A percentile compares a stretch with the other conserved stretches of the same genome.
Conservation (phyloP, 2,329 filamentous ascomycete genomes). For the Clonostachys chloroleuca region DNA sequence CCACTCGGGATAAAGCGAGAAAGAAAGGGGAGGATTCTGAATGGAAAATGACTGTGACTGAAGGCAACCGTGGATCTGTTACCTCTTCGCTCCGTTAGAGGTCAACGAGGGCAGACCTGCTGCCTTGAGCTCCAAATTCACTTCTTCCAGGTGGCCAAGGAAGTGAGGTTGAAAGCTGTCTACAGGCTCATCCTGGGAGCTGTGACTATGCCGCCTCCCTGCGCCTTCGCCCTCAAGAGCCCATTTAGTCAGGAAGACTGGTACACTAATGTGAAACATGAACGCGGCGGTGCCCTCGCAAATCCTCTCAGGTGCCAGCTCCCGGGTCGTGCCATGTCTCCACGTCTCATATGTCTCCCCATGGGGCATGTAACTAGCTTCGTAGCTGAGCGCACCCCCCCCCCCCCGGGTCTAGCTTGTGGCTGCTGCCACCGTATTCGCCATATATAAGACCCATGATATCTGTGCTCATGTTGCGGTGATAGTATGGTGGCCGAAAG, state of each 20-base stretch:
- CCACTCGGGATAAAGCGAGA: too few relatives aligned
- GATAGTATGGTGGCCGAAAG: slow-evolving; percentile 63
- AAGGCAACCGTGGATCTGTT: neutral
- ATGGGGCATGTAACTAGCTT: slow-evolving; percentile 55
- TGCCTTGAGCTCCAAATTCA: slow-evolving; percentile 12
- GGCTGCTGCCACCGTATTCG: slow-evolving; percentile 45
- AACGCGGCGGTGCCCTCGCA: slow-evolving; percentile 42
- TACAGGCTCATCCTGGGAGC: slow-evolving; percentile 10
- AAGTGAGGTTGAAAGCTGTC: slow-evolving; percentile 15
- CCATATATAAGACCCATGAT: slow-evolving; percentile 48
- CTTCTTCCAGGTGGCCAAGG: slow-evolving; percentile 15
- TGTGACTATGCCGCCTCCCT: slow-evolving; percentile 7
- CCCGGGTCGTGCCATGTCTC: slow-evolving; percentile 19
- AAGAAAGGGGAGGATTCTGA: too few relatives aligned
- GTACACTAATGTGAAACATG: slow-evolving; percentile 32
- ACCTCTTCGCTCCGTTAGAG: neutral
- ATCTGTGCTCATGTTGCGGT: slow-evolving; percentile 54
- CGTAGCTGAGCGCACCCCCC: slow-evolving; percentile 36
- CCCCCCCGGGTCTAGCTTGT: slow-evolving; percentile 36
- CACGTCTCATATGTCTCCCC: slow-evolving; percentile 33
- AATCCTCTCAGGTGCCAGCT: slow-evolving; percentile 34
- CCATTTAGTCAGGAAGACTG: slow-evolving; percentile 14
- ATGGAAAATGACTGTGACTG: too few relatives aligned
- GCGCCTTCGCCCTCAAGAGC: slow-evolving; percentile 12
- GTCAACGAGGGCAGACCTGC: slow-evolving; percentile 6